These are phyloP conservation scores for Emericellopsis cladophorae DNA, from an alignment of 2,329 filamentous ascomycete species.

Conservation along the genomic window DNA sequence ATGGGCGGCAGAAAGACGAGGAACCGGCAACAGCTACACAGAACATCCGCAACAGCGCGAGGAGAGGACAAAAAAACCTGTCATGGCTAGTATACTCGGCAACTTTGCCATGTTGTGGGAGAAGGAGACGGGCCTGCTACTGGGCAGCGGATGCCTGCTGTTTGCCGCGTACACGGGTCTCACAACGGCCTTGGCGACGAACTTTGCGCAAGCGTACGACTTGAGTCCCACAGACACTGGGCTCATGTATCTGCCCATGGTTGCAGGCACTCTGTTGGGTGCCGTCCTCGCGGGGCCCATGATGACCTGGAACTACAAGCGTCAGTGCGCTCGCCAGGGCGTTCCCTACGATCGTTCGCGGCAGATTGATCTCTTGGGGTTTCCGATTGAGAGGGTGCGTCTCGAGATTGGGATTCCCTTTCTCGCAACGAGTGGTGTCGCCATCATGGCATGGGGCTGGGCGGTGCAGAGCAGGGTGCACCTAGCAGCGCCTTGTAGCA, in stretches of 20 bases:
- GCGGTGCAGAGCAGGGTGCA: conserved; percentile 25
- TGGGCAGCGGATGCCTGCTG: conserved; percentile 25
- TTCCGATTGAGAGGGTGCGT: conserved; percentile 38
- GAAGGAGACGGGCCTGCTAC: conserved; percentile 28
- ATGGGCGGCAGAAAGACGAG: conserved; percentile 3
- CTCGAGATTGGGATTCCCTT: conserved; percentile 29
- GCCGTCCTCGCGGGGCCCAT: conserved; percentile 35
- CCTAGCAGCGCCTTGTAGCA: conserved; percentile 31
- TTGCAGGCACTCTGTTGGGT: conserved; percentile 32
- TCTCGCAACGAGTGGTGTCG: conserved; percentile 32
- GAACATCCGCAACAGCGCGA: too few relatives aligned
- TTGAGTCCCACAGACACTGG: conserved; percentile 43
- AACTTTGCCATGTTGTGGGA: conserved; percentile 26
- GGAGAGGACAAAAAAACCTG: too few relatives aligned
- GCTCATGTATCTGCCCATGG: conserved; percentile 38
- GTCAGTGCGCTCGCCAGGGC: conserved; percentile 35
- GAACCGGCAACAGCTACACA: conserved; percentile 9
- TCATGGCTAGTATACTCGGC: conserved; percentile 25
- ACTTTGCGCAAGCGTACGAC: conserved; percentile 40
- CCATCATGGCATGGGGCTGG: conserved; percentile 40
- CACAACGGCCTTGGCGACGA: conserved; percentile 27
- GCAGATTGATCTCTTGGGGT: conserved; percentile 15
- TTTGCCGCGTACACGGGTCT: conserved; percentile 34
- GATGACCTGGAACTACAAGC: conserved; percentile 56
- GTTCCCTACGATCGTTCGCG: conserved; percentile 34